Base-by-base conservation (phyloP, 176 grass and related monocot genomes). In the Alloteropsis semialata region DNA sequence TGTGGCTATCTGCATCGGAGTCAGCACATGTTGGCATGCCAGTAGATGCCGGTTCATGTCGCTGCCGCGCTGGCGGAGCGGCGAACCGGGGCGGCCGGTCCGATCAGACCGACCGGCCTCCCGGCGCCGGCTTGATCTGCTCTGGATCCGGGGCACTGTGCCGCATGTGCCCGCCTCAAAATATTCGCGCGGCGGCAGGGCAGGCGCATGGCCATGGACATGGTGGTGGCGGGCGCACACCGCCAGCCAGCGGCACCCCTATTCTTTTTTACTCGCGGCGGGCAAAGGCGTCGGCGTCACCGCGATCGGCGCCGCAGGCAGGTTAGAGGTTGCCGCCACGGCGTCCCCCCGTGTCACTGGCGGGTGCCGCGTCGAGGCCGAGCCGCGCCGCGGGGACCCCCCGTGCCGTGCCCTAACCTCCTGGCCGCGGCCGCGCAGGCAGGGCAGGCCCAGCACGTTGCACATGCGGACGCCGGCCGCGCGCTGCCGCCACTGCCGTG, bases 41-140 rank as follows among this genome's bases (percentile, higher is more conserved):
- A 51, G 76, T 66, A 74, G 60, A 67, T 75, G 82, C 60, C 51
- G 72, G 71, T 51, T 19, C 59, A 41, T 21, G 53, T n/a, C 17
- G 17, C 18, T 2, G 16, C n/a, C n/a, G n/a, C n/a, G 5, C 34
- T 36, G 34, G 34, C 34, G 5, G 34, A 5, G 34, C 5, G 16
- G 48, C 6, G 38, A 74, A 22, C 65, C 53, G 42, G 41, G 9
- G 15, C 72, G 80, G n/a, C n/a, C n/a, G n/a, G 86, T 49, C 59
- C n/a, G 72, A 8, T 18, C 32, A 5, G 39, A 8, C 60, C 48
- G 49, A 38, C 81, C 24, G 22, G n/a, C 22, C 29, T 5, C 11
- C 42, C 30, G n/a, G n/a, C n/a, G n/a, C 45, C 84, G 88, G 91
- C 66, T 83, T 79, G 82, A 87, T 92, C 80, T 63, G 84, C 15